Percentiles rank a stretch among this genome's conserved stretches.
Evolutionary conservation across 2,329 filamentous ascomycete species (phyloP).

Genomic region (Colletotrichum simmondsii): DNA sequence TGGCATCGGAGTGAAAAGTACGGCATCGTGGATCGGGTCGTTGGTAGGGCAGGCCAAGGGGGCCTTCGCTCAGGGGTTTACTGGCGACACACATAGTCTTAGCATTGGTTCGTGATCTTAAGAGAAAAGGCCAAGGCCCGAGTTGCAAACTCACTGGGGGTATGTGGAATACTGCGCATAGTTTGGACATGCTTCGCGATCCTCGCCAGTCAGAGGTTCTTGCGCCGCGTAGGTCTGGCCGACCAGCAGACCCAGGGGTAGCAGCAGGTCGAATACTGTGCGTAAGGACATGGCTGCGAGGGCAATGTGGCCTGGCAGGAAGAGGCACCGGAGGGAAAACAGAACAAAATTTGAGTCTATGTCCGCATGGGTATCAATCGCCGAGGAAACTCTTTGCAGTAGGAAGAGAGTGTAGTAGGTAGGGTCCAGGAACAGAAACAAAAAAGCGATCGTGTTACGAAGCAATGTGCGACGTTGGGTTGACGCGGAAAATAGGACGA

Average conservation of each 20-base stretch:
- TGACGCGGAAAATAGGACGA: constrained; percentile 1
- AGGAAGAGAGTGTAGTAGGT: not conserved
- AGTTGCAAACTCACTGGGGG: constrained; percentile 48
- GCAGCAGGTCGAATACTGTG: constrained; percentile 27
- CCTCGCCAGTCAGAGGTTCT: constrained; percentile 29
- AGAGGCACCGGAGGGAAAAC: not conserved
- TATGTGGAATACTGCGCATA: constrained; percentile 52
- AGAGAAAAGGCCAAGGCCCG: not conserved
- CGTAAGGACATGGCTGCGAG: constrained; percentile 24
- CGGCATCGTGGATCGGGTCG: constrained; percentile 84
- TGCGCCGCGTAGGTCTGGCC: constrained; percentile 32
- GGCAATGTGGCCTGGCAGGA: constrained; percentile 1
- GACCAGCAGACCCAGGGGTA: constrained; percentile 36
- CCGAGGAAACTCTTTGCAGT: not conserved
- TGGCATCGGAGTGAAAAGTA: constrained; percentile 86
- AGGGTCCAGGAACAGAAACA: not conserved
- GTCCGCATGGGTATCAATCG: constrained; percentile 11
- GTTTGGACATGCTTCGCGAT: constrained; percentile 50
- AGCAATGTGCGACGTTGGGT: constrained; percentile 2
- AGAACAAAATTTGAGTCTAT: not conserved
- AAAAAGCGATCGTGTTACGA: not conserved
- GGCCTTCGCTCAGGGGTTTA: constrained; percentile 81
- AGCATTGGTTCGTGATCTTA: not conserved
- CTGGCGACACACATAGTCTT: constrained; percentile 54
- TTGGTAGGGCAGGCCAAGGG: constrained; percentile 85